Percentiles rank a stretch among this genome's conserved stretches.
Conservation (phyloP, 495 filamentous ascomycete genomes). For the Corynascus novoguineensis region DNA sequence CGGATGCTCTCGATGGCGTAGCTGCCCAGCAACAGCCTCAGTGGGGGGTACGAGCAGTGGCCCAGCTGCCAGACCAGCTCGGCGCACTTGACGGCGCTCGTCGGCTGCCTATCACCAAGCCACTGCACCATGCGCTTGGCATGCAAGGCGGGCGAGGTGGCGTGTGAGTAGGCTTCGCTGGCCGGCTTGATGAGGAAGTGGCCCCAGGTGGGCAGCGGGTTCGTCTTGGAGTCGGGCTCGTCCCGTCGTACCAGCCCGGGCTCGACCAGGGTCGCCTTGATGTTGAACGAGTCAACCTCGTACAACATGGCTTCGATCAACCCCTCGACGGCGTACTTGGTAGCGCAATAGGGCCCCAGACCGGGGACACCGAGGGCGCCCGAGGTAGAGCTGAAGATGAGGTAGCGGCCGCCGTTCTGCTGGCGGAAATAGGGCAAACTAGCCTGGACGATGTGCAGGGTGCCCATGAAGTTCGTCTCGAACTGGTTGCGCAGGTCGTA, state of each 20-base stretch:
- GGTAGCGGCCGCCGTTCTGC: slow-evolving; percentile 66
- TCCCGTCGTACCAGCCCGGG: slow-evolving; percentile 83
- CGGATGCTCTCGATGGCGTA: slow-evolving; percentile 95
- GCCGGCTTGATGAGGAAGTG: slow-evolving; percentile 87
- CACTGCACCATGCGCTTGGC: slow-evolving; percentile 93
- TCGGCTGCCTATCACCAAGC: slow-evolving; percentile 86
- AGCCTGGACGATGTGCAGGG: slow-evolving; percentile 86
- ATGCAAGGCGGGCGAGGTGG: slow-evolving; percentile 77
- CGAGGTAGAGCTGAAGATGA: slow-evolving; percentile 89
- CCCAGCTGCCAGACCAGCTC: slow-evolving; percentile 94
- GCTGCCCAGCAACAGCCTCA: slow-evolving; percentile 77
- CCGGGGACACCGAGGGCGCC: slow-evolving; percentile 89
- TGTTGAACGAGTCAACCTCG: slow-evolving; percentile 84
- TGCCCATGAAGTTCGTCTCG: slow-evolving; percentile 94
- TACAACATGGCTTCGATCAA: slow-evolving; percentile 94
- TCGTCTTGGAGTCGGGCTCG: slow-evolving; percentile 45
- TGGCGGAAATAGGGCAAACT: slow-evolving; percentile 83
- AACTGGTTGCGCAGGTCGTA: slow-evolving; percentile 94
- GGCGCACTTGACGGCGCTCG: slow-evolving; percentile 87
- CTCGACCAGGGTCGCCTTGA: slow-evolving; percentile 88
- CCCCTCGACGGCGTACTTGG: slow-evolving; percentile 93
- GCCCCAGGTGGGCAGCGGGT: slow-evolving; percentile 69
- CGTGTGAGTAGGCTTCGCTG: slow-evolving; percentile 70
- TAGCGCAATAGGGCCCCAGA: slow-evolving; percentile 88
- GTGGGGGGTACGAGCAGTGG: slow-evolving; percentile 84